Base-by-base conservation (phyloP, 1,139 yeast genomes). In the Taphrina sp. region DNA sequence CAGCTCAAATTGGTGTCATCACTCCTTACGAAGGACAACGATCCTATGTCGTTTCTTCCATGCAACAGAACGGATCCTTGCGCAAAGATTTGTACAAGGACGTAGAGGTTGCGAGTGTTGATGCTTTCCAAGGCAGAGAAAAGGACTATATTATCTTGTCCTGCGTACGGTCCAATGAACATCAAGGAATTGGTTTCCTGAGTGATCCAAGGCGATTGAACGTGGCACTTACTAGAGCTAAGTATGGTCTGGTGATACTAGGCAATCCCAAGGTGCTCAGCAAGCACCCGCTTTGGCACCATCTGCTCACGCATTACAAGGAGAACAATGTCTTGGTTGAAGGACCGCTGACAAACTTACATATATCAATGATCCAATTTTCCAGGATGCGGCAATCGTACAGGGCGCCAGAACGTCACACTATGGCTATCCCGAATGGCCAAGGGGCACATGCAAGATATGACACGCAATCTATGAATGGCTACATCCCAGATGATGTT, bases 11-110 rank as follows among this genome's bases (percentile, higher is more conserved):
- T 66, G 96, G 96, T 67, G 85, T 90, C 35, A 83, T 90, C 56
- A 89, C 97, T 2, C 96, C 97, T 0, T 90, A 90, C 69, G 95
- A 88, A 69, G 96, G 96, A 31, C 97, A 90, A 71, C 75, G 96
- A 61, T 87, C 94, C 0, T 89, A 84, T 66, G 74, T 89, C 58
- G 77, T 81, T 12, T 92, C 84, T 65, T 85, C 85, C 68, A 81
- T 90, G 89, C 78, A 80, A 62, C 70, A 82, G 74, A 82, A 83
- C 64, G 85, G 92, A 20, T 73, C 87, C 1, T 67, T 85, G 66
- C 70, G 74, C 24, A 80, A 80, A 63, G 83, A 82, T 1, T 71
- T 80, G 46, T 88, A 88, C 67, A 70, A 76, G 54, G 81, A 79
- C 52, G 85, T 90, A 46, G 97, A 90, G 70, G 90, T 90, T 26